Base-by-base conservation (phyloP, 2,329 filamentous ascomycete species). In the Ramichloridium luteum region DNA sequence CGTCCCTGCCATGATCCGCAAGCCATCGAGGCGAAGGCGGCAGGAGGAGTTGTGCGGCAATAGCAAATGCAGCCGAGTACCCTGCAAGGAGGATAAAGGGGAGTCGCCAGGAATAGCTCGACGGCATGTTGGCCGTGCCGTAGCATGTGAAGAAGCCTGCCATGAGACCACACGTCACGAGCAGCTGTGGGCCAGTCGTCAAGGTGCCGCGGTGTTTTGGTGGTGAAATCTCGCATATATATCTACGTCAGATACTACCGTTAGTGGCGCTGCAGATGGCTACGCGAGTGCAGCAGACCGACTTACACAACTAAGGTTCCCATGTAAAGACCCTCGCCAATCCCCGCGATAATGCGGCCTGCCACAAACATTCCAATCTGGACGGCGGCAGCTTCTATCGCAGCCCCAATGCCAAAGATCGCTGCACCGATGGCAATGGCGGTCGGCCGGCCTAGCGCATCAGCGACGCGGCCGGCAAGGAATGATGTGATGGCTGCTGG, bases 401-500 rank as follows among this genome's bases (percentile, higher is more conserved):
- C 43, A 28, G 45, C 40, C 2, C 42, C 40, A 12, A 43, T 4
- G 9, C 34, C 16, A 9, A 35, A 39, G 11, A 42, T 25, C 4
- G 17, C 16, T 2, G 35, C 36, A 6, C 40, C 40, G 11, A 30
- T 25, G 29, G 32, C 26, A 12, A 45, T 43, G 3, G 38, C 38
- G 25, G 30, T 37, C 27, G 37, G 43, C 2, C 44, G 38, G 11
- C 44, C 42, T 9, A 45, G 32, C 12, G 14, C 20, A 31, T 48
- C 38, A 4, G 38, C 40, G 10, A 41, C 57, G 37, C 67, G 60
- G 0, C 74, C 65, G 0, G 68, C 70, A 35, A 75, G 67, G 20
- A 76, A 56, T 1, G 72, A 72, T 2, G 71, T 67, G 8, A 74
- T 46, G 0, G 65, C 65, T 4, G 69, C 72, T 0, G 72, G 67